Evolutionary conservation across 2,329 filamentous ascomycete species (phyloP), one percentile per base, ranked within the genome.

Genomic region (Fusarium luffae): DNA sequence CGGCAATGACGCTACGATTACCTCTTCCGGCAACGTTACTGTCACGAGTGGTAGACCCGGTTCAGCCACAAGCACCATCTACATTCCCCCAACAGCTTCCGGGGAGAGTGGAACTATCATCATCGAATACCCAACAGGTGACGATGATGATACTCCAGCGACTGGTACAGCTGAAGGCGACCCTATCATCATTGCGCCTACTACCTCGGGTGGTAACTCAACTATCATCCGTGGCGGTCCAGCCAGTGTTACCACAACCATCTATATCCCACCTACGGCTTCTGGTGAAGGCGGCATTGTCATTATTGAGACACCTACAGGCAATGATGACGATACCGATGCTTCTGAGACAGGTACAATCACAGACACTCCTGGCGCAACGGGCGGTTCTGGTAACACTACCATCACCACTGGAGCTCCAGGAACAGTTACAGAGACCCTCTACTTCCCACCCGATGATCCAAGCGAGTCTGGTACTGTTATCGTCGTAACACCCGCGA

Each of bases 371-470:
- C 6, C n/a, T 4, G 12, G 7, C 4, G 5, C 7, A 9, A 21
- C 34, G 1, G 25, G 19, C 12, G 32, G 23, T 1, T 46, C 46
- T 18, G 27, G 47, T 1, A 61, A 66, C 3, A 54, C 59, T 3
- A 66, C 61, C 0, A 55, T 66, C 2, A 66, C 41, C 9, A 60
- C 54, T 4, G n/a, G 34, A 28, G 54, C 61, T 5, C 43, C 25
- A 4, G 54, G 54, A 16, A 61, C 63, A 41, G 54, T 40, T 3
- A 19, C 34, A 4, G 43, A 32, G 16, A 67, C 64, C 10, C 27
- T 67, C 1, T 67, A 67, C 21, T 62, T 49, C 3, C 63, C 64
- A 9, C 55, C 63, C 9, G 63, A 47, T 12, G 42, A 50, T 2
- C 43, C 49, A n/a, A 56, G 32, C 2, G 59, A 61, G 9, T 30